These are phyloP conservation scores for Boletus huronensis DNA, from an alignment of 768 basidiomycete genomes.

Conservation along the genomic window DNA sequence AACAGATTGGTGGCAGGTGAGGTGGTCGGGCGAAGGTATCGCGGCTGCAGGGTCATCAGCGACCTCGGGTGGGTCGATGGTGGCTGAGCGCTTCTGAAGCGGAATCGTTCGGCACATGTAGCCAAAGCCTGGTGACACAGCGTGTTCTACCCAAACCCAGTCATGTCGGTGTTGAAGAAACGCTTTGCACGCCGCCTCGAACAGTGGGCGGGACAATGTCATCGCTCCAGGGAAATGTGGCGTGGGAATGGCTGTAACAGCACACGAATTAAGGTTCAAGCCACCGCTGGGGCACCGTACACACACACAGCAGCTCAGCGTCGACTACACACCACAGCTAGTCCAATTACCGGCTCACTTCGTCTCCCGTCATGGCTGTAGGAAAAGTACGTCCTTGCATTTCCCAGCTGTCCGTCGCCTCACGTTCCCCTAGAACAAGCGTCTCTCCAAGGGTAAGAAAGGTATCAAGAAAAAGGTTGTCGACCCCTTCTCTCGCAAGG, in stretches of 20 bases:
- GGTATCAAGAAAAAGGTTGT: constrained; percentile 99
- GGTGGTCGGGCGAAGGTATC: constrained; percentile 23
- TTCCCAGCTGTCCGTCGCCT: neutral
- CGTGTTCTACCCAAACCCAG: constrained; percentile 64
- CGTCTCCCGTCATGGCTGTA: constrained; percentile 70
- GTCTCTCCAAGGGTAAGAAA: constrained; percentile 97
- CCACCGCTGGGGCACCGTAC: constrained; percentile 35
- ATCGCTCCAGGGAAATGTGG: constrained; percentile 23
- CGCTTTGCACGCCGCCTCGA: constrained; percentile 55
- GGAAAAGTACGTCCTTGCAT: constrained; percentile 61
- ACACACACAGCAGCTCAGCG: constrained; percentile 11
- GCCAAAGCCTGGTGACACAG: constrained; percentile 44
- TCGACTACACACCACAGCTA: constrained; percentile 38
- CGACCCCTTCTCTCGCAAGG: constrained; percentile 99
- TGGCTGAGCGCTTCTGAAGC: constrained; percentile 14
- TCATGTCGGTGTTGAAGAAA: constrained; percentile 41
- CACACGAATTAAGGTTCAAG: constrained; percentile 56
- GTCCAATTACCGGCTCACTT: constrained; percentile 45
- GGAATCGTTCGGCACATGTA: constrained; percentile 43
- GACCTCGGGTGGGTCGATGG: constrained; percentile 15
- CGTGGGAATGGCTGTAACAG: constrained; percentile 44
- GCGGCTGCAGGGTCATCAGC: constrained; percentile 41
- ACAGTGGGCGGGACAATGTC: constrained; percentile 50
- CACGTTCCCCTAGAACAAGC: constrained; percentile 73
- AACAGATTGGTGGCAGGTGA: constrained; percentile 61